phyloP scores from a whole-genome alignment of 2,329 filamentous ascomycete genomes.

The Zymoseptoria brevis region DNA sequence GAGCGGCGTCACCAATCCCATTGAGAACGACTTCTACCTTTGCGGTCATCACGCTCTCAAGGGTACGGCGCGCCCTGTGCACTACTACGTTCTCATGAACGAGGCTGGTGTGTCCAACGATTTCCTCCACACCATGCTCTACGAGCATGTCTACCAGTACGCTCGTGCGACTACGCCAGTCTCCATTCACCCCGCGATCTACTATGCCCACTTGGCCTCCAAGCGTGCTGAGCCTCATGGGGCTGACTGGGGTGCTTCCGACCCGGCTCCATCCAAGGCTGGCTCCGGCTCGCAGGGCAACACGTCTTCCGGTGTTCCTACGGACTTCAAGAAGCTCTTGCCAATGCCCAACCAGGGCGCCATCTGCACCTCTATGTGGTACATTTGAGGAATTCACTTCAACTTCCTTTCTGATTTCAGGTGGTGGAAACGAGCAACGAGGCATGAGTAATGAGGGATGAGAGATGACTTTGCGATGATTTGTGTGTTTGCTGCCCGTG shows the following conservation, averaged over 20 bases:
- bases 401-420: neutral
- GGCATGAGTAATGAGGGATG: neutral
- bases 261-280: constrained; percentile 11
- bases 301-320: constrained; percentile 16
- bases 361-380: constrained; percentile 43
- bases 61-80: constrained; percentile 80
- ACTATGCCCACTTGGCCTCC: constrained; percentile 89
- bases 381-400: constrained; percentile 31
- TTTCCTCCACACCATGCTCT: constrained; percentile 77
- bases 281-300: constrained; percentile 12
- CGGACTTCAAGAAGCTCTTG: constrained; percentile 32
- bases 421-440: neutral
- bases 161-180: constrained; percentile 87
- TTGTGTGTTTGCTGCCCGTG: neutral
- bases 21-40: constrained; percentile 81
- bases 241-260: constrained; percentile 32
- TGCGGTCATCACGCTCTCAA: constrained; percentile 74
- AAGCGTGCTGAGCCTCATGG: constrained; percentile 73
- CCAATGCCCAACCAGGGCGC: constrained; percentile 33
- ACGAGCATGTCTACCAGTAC: constrained; percentile 92
- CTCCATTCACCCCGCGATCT: constrained; percentile 78
- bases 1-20: constrained; percentile 79
- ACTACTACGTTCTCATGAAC: constrained; percentile 79
- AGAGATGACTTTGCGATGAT: constrained; percentile 2
- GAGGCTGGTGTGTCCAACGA: constrained; percentile 62